Conservation (phyloP, 352 stramenopile species). For the Phytophthora multivora region DNA sequence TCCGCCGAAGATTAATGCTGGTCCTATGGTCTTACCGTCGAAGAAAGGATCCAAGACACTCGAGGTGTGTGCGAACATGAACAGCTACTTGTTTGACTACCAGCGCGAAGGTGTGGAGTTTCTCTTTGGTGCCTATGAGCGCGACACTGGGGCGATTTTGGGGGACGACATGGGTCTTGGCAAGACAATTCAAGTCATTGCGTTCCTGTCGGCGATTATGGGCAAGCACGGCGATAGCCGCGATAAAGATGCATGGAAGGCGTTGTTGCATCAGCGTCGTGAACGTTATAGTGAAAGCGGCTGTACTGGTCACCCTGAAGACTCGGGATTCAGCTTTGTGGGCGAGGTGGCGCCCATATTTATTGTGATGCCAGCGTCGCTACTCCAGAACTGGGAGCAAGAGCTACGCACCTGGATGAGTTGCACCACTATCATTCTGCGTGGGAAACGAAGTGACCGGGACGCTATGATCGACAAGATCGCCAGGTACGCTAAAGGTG, state of each 20-base stretch:
- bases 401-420: conserved; percentile 97
- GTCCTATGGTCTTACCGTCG: conserved; percentile 42
- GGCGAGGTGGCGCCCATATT: conserved; percentile 89
- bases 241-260: conserved; percentile 95
- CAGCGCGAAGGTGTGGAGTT: conserved; percentile 74
- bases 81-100: conserved; percentile 78
- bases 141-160: conserved; percentile 88
- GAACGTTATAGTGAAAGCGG: conserved; percentile 49
- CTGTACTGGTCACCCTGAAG: conserved; percentile 40
- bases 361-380: conserved; percentile 97
- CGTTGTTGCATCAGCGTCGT: conserved; percentile 93
- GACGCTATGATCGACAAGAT: conserved; percentile 64
- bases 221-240: conserved; percentile 93
- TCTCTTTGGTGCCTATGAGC: conserved; percentile 59
- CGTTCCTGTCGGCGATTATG: conserved; percentile 90
- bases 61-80: conserved; percentile 73
- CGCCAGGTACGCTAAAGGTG: conserved; percentile 44
- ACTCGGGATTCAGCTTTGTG: conserved; percentile 44
- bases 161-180: conserved; percentile 98
- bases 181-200: conserved; percentile 95
- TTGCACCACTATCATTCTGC: conserved; percentile 63
- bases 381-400: conserved; percentile 99
- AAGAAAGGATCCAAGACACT: conserved; percentile 19
- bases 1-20: conserved; percentile 38
- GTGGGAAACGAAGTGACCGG: conserved; percentile 63